These are phyloP conservation scores for Poa annua DNA, from an alignment of 176 grass and related monocot genomes.

Conservation along the genomic window DNA sequence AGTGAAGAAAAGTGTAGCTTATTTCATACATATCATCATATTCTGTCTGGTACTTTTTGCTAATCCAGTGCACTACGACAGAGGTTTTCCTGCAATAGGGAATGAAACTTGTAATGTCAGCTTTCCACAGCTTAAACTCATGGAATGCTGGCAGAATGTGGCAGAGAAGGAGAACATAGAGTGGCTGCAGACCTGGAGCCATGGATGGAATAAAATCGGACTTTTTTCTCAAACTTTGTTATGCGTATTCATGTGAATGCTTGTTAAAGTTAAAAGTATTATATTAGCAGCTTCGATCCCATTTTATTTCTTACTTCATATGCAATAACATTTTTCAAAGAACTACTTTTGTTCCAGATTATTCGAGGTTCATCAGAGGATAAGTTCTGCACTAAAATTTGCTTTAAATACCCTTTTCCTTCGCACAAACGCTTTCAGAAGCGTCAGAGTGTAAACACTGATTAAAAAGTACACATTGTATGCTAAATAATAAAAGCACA, in stretches of 20 bases:
- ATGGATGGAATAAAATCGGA: conserved; percentile 39
- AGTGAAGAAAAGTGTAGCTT: conserved; percentile 26
- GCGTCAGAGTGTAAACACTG: conserved; percentile 20
- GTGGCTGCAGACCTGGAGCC: conserved; percentile 29
- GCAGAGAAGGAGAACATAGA: conserved; percentile 30
- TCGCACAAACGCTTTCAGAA: conserved; percentile 1
- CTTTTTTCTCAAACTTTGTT: conserved; percentile 19
- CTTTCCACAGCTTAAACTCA: neutral
- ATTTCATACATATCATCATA: conserved; percentile 30
- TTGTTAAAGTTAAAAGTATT: conserved; percentile 33
- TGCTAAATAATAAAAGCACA: conserved; percentile 7
- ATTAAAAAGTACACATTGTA: conserved; percentile 43
- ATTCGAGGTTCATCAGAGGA: conserved; percentile 42
- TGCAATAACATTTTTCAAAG: conserved; percentile 41
- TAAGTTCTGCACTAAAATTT: conserved; percentile 44
- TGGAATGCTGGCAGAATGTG: conserved; percentile 32
- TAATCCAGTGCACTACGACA: conserved; percentile 25
- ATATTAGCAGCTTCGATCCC: conserved; percentile 25
- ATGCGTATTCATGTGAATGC: conserved; percentile 36
- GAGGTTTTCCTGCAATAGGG: conserved; percentile 30
- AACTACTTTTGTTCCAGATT: conserved; percentile 36
- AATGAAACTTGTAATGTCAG: conserved; percentile 4
- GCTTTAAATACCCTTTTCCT: conserved; percentile 42
- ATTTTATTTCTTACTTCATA: conserved; percentile 36
- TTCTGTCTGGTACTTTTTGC: conserved; percentile 37